These are phyloP conservation scores for Kingdonia uniflora DNA, from an alignment of 164 flowering plant genomes.

Conservation along the genomic window DNA sequence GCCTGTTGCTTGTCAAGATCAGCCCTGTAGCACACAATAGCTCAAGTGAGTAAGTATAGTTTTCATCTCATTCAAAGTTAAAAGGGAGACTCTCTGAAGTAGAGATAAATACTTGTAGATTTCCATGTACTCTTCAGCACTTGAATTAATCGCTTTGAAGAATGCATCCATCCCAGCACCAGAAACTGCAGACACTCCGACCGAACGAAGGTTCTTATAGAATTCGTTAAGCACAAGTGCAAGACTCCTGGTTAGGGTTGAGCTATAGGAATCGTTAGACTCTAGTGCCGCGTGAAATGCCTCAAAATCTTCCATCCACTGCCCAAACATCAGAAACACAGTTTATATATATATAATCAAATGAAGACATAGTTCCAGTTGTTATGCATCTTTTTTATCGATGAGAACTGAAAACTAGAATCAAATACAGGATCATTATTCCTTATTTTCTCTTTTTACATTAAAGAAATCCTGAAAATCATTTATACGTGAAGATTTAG, in stretches of 20 bases:
- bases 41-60: not conserved
- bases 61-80: not conserved
- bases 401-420: no score
- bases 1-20: conserved; percentile 85
- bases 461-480: no score
- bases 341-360: not conserved
- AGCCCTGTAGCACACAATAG: conserved; percentile 33
- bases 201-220: conserved; percentile 68
- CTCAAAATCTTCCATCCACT: conserved; percentile 99
- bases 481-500: no score
- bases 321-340: conserved; percentile 15
- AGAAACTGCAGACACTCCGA: conserved; percentile 89
- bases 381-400: no score
- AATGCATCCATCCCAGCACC: conserved; percentile 87
- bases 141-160: conserved; percentile 72
- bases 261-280: conserved; percentile 57
- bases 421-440: no score
- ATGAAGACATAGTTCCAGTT: not conserved
- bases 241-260: conserved; percentile 62
- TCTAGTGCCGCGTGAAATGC: conserved; percentile 71
- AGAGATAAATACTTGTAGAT: conserved; percentile 51
- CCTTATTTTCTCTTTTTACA: no score
- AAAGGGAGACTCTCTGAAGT: not conserved
- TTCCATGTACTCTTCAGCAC: conserved; percentile 89
- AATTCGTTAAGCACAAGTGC: conserved; percentile 83